phyloP scores from a whole-genome alignment of 345 rosid species.

The Carallia brachiata region DNA sequence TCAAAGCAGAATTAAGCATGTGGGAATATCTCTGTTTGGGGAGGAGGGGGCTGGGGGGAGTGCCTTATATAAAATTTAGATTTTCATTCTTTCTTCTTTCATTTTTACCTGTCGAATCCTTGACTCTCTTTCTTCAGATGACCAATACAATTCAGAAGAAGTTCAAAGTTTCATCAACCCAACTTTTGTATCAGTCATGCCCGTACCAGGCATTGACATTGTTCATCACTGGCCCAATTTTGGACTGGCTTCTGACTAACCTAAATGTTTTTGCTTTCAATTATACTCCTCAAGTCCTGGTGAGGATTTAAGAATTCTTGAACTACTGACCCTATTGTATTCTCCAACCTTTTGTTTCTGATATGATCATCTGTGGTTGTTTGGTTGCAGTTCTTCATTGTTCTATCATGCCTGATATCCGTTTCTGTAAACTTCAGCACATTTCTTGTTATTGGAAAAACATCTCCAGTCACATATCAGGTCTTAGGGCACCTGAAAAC shows the following conservation, averaged over 20 bases:
- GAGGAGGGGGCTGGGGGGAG: not conserved
- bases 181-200: conserved; percentile 95
- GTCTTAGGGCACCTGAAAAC: conserved; percentile 98
- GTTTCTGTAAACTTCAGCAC: conserved; percentile 99
- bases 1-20: not conserved
- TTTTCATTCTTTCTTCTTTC: not conserved
- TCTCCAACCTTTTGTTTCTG: conserved; percentile 10
- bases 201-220: conserved; percentile 96
- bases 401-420: conserved; percentile 95
- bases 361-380: conserved; percentile 9
- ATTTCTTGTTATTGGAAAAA: conserved; percentile 95
- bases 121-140: conserved; percentile 69
- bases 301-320: conserved; percentile 35
- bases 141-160: conserved; percentile 99
- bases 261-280: conserved; percentile 94
- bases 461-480: conserved; percentile 99
- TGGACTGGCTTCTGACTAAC: conserved; percentile 94
- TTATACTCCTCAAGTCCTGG: conserved; percentile 97
- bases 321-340: not conserved
- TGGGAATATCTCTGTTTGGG: not conserved
- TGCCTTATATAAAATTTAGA: not conserved
- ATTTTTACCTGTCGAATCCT: conserved; percentile 27
- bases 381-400: conserved; percentile 94
- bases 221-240: conserved; percentile 86
- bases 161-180: conserved; percentile 98